Evolutionary conservation across 441 rosid genomes (phyloP), one percentile per base, ranked within the genome.

Genomic region (Corymbia calophylla): DNA sequence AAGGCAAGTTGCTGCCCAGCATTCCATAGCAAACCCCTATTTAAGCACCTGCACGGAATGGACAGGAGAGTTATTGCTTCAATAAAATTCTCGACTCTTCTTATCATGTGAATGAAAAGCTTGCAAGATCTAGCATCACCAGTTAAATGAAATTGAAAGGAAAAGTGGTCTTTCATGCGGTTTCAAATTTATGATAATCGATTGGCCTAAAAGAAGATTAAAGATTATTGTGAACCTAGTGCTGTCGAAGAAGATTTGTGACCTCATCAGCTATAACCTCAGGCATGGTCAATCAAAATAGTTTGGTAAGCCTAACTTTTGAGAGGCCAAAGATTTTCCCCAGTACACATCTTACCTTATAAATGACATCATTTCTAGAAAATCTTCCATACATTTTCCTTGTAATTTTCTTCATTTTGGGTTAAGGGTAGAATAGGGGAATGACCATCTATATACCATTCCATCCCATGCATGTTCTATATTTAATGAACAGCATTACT

Each of bases 11-110:
- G 88, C 88, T 55, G 8, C 95, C 96, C 2, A 0, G 16, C 94
- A 88, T 92, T 48, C 98, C 98, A 56, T 94, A 94, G 91, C 97
- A 95, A 53, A 96, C 95, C 54, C 98, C 96, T 29, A 94, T 88
- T 88, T 95, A 94, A 55, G 96, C 96, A 91, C 80, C 96, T 94
- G 91, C 84, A 90, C 77, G 9, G 39, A 44, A 23, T 44, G n/a
- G 49, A 85, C 55, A 85, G 15, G 31, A 29, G 60, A 85, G 56
- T 54, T 31, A 85, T 53, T 31, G 39, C 84, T 77, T 44, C 84
- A 44, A 8, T n/a, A 39, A 39, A 73, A 73, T 39, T 39, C 9
- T 2, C 12, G 51, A 14, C 84, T 39, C 51, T 73, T 44, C 84
- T 77, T 77, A 77, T 25, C 1, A 23, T 21, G 84, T 23, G 56